Evolutionary conservation across 2,329 filamentous ascomycete species (phyloP).

Genomic region (Ascochyta viciae-villosae): DNA sequence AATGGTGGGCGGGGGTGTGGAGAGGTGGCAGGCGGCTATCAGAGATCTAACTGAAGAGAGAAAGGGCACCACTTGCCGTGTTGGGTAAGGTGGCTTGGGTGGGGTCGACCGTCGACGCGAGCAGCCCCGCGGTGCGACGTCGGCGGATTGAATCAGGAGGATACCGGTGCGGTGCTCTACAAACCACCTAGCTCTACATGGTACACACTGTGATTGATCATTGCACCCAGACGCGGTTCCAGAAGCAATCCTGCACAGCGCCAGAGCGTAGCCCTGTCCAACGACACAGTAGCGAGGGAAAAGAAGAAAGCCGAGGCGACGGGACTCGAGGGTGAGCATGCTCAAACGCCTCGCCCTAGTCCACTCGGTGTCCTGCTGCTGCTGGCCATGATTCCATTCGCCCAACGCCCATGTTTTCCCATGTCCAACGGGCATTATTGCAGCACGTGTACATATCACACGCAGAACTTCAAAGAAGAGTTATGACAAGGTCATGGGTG

Average conservation of each 20-base stretch:
- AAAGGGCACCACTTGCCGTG: conserved; percentile 16
- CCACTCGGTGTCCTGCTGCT: conserved; percentile 1
- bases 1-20: not conserved
- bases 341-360: not conserved
- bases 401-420: not conserved
- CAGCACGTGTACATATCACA: too few relatives aligned
- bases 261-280: not conserved
- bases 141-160: conserved; percentile 11
- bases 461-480: not conserved
- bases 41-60: conserved; percentile 4
- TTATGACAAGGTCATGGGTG: conserved; percentile 6
- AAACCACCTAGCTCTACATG: too few relatives aligned
- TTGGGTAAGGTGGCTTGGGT: not conserved
- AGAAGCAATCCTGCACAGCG: not conserved
- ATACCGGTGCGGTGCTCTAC: not conserved
- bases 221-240: not conserved
- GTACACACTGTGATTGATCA: too few relatives aligned
- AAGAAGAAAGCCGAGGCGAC: conserved; percentile 11
- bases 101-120: too few relatives aligned
- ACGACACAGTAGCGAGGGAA: conserved; percentile 3
- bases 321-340: not conserved
- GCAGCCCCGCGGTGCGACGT: conserved; percentile 7
- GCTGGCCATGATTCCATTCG: not conserved
- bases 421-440: not conserved
- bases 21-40: conserved; percentile 1